These are phyloP conservation scores for Lanmaoa pseudosensibilis DNA, from an alignment of 768 basidiomycete genomes.

Conservation along the genomic window DNA sequence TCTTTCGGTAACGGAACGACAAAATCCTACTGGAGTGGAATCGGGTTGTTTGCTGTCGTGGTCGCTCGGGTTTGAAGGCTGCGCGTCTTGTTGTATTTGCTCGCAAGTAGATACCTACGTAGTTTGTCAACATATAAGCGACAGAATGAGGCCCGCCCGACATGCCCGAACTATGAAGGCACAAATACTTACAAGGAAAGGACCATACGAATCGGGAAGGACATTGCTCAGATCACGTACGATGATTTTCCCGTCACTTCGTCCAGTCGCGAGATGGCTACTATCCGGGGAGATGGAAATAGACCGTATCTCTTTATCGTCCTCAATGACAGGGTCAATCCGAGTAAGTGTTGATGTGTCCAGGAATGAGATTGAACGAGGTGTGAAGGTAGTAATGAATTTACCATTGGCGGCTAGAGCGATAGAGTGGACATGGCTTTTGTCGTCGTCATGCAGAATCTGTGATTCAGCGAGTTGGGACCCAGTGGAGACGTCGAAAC, in stretches of 20 bases:
- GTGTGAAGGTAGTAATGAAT: not conserved
- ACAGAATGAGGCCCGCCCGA: too few species aligned
- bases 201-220: not conserved
- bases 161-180: not conserved
- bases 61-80: too few species aligned
- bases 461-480: not conserved
- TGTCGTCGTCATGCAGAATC: not conserved
- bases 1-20: not conserved
- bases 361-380: not conserved
- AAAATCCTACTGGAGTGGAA: not conserved
- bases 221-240: not conserved
- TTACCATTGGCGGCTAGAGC: not conserved
- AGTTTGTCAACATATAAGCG: too few species aligned
- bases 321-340: not conserved
- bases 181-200: not conserved
- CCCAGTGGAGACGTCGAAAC: not conserved
- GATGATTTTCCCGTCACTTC: not conserved
- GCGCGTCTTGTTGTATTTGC: not conserved
- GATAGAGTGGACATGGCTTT: not conserved
- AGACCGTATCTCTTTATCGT: not conserved
- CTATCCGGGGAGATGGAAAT: not conserved
- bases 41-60: not conserved
- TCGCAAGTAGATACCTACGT: not conserved
- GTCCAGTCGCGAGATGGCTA: not conserved
- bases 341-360: not conserved